Conservation (phyloP, 441 rosid genomes). For the Kokia cookei region DNA sequence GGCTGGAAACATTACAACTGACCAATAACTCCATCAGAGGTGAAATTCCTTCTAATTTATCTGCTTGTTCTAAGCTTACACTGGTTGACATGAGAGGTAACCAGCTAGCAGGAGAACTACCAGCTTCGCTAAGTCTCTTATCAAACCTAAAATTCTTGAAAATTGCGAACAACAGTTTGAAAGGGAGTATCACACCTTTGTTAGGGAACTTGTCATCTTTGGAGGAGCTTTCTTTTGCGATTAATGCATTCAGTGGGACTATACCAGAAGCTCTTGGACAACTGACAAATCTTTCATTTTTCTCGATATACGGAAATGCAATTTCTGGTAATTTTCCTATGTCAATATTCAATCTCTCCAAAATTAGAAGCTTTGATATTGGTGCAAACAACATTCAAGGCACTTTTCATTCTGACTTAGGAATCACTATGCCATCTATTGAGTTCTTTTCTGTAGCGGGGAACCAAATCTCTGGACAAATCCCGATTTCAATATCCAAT, state of each 20-base stretch:
- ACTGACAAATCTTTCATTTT: neutral
- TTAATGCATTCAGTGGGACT: neutral
- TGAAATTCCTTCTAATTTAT: constrained; percentile 2
- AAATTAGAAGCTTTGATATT: neutral
- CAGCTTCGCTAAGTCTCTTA: neutral
- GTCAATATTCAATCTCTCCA: constrained; percentile 10
- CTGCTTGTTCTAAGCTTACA: neutral
- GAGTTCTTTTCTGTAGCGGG: accelerated
- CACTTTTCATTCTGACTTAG: neutral
- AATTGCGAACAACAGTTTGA: neutral
- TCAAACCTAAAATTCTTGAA: neutral
- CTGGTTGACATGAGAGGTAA: neutral
- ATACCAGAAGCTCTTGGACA: constrained; percentile 10
- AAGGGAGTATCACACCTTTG: constrained; percentile 7
- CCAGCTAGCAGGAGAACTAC: neutral
- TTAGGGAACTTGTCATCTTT: constrained; percentile 3
- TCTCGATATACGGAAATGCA: neutral
- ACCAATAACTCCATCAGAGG: neutral
- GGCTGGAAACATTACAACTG: neutral
- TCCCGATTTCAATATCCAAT: constrained; percentile 11
- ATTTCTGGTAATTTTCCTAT: neutral
- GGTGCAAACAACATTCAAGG: neutral
- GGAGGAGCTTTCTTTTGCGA: neutral
- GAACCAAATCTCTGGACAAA: neutral
- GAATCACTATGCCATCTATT: constrained; percentile 4